phyloP scores from a whole-genome alignment of 331 rosid genomes.

The Arachis monticola region DNA sequence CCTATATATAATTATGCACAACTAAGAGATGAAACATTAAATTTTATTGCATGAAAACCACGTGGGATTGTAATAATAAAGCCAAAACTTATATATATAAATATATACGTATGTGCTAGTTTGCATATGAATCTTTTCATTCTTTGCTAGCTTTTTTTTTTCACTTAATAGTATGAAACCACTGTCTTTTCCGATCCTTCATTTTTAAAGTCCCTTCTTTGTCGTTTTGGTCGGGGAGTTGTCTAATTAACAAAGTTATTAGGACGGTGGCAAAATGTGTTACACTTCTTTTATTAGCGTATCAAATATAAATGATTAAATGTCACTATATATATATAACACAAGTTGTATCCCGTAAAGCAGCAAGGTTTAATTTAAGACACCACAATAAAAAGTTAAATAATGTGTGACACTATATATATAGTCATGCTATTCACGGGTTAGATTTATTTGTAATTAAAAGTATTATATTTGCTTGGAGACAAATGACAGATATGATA shows the following conservation, averaged over 20 bases:
- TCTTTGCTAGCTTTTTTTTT: conserved; percentile 3
- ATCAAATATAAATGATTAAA: conserved; percentile 4
- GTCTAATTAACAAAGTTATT: conserved; percentile 12
- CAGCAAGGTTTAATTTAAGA: neutral
- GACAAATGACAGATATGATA: neutral
- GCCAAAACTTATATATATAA: neutral
- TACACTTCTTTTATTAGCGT: neutral
- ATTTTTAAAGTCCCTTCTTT: neutral
- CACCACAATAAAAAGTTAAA: neutral
- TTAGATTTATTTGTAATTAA: neutral
- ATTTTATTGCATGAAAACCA: conserved; percentile 26
- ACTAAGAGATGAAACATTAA: neutral
- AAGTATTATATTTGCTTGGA: neutral
- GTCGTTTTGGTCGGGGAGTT: conserved; percentile 21
- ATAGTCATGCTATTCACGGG: conserved; percentile 22
- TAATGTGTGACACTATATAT: neutral
- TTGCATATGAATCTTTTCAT: neutral
- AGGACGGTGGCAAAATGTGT: conserved; percentile 34
- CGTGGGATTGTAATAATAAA: conserved; percentile 22
- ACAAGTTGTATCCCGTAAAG: conserved; percentile 30
- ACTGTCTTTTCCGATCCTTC: neutral
- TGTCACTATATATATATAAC: neutral
- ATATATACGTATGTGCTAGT: neutral
- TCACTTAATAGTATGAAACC: conserved; percentile 7
- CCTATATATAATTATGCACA: neutral